A percentile compares a stretch with the other conserved stretches of the same genome.
phyloP scores from a whole-genome alignment of 768 basidiomycete species.

The Auricularia sp. region DNA sequence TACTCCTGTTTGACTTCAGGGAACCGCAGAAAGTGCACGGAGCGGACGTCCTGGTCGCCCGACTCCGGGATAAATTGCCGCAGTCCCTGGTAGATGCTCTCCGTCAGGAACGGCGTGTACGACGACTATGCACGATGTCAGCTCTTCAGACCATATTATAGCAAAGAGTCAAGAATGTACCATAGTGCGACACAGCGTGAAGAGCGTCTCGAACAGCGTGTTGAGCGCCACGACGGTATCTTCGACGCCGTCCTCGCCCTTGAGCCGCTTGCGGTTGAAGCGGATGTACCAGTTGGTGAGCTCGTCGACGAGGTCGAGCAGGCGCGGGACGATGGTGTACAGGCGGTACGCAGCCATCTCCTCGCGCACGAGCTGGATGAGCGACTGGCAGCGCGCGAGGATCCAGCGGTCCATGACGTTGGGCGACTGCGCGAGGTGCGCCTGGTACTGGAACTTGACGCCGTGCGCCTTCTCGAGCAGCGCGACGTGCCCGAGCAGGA shows the following conservation, averaged over 20 bases:
- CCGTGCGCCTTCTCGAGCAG: slow-evolving; percentile 74
- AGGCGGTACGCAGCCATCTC: slow-evolving; percentile 98
- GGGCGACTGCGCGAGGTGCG: slow-evolving; percentile 68
- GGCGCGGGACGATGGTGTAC: slow-evolving; percentile 93
- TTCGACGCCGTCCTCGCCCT: slow-evolving; percentile 86
- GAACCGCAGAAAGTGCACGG: slow-evolving; percentile 91
- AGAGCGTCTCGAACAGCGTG: slow-evolving; percentile 89
- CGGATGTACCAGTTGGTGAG: slow-evolving; percentile 99
- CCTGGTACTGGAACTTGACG: slow-evolving; percentile 74
- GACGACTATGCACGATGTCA: slow-evolving; percentile 53
- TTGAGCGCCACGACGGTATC: slow-evolving; percentile 85
- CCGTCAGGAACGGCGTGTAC: slow-evolving; percentile 96
- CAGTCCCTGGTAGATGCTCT: slow-evolving; percentile 90
- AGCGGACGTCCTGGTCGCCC: slow-evolving; percentile 66
- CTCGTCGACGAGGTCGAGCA: slow-evolving; percentile 87
- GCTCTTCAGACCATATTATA: neutral
- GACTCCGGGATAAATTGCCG: slow-evolving; percentile 70
- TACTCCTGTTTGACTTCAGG: slow-evolving; percentile 90
- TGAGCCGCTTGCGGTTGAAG: slow-evolving; percentile 90
- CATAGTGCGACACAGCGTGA: slow-evolving; percentile 93
- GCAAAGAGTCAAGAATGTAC: slow-evolving; percentile 33
- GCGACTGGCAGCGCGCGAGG: slow-evolving; percentile 92
- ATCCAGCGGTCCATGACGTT: slow-evolving; percentile 99
- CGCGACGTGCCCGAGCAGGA: slow-evolving; percentile 92
- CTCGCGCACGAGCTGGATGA: slow-evolving; percentile 80